Percentiles rank a stretch among this genome's conserved stretches.
These are phyloP conservation scores for Kazachstania martiniae DNA, from an alignment of 805 yeast species.

Conservation along the genomic window DNA sequence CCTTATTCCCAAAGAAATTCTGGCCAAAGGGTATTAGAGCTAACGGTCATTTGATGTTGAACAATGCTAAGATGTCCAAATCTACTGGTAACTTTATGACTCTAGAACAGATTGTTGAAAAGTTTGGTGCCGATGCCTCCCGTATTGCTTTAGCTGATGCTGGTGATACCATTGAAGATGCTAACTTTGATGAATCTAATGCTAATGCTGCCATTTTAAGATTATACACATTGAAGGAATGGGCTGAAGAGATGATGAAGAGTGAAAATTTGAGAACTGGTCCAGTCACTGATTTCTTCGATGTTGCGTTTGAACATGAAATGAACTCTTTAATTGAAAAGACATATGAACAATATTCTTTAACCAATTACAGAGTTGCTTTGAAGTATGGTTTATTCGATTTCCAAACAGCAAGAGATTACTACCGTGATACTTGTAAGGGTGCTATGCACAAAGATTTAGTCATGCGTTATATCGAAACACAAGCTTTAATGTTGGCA, in stretches of 20 bases:
- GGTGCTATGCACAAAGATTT: constrained; percentile 73
- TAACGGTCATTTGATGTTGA: constrained; percentile 90
- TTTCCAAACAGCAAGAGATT: constrained; percentile 90
- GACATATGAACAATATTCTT: constrained; percentile 57
- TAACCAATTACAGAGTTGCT: constrained; percentile 77
- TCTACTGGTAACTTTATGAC: constrained; percentile 97
- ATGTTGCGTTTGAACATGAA: constrained; percentile 85
- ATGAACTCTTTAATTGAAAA: constrained; percentile 72
- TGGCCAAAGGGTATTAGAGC: constrained; percentile 95
- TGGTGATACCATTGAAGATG: constrained; percentile 95
- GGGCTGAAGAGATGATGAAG: constrained; percentile 74
- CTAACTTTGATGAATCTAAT: constrained; percentile 90
- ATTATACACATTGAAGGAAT: constrained; percentile 82
- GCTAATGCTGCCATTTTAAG: constrained; percentile 97
- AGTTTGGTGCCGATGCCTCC: constrained; percentile 95
- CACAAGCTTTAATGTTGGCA: constrained; percentile 72
- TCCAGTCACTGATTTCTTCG: constrained; percentile 55
- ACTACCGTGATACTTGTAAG: constrained; percentile 76
- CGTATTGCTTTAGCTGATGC: constrained; percentile 98
- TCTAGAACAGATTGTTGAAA: constrained; percentile 67
- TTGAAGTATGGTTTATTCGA: constrained; percentile 88
- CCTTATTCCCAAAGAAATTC: constrained; percentile 76
- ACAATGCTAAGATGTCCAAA: constrained; percentile 96
- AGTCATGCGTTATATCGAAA: constrained; percentile 70
- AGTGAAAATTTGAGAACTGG: constrained; percentile 44